Evolutionary conservation across 1,284 basidiomycete genomes (phyloP), one percentile per base, ranked within the genome.

Genomic region (Golubevia pallescens): DNA sequence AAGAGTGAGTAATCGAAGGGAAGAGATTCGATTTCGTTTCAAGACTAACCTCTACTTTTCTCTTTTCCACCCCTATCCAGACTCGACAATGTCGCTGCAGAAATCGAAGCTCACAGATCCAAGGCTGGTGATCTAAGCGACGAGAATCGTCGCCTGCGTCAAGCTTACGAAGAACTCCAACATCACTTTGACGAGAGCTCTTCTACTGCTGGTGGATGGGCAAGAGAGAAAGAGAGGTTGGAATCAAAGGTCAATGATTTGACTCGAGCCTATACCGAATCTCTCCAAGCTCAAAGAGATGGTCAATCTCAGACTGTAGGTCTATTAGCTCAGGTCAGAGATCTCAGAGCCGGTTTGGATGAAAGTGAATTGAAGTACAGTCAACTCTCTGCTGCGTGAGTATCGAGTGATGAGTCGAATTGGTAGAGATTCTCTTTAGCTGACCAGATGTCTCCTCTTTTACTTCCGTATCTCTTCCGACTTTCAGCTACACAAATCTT

Each of bases 221-320:
- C 92, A 87, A 92, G 92, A 73, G 93, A 94, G 86, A 93, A 91
- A 81, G 93, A 93, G 68, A 90, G 92, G 8, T 87, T 94, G 81
- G 92, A 94, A 69, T 91, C 90, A 55, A 93, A 93, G 88, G 61
- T 74, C 5, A 28, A 38, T 19, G 74, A 76, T 32, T 63, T 73
- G 61, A 91, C 89, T 16, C 91, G 90, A 62, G 93, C 92, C 0
- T 93, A 92, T 80, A 91, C 93, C 69, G 88, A 91, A 0, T 92
- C 93, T 0, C 89, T 89, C 1, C 88, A 89, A 28, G 90, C 89
- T 0, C 92, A 93, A 75, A 87, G 90, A 0, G 92, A 93, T 71
- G 91, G 93, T 72, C 93, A 94, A 80, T 88, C 90, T 0, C 93
- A 94, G 71, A 93, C 94, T 65, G 91, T 93, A 14, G 88, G 90